Conservation (phyloP, 1,284 basidiomycete species). For the Trametes pubescens region DNA sequence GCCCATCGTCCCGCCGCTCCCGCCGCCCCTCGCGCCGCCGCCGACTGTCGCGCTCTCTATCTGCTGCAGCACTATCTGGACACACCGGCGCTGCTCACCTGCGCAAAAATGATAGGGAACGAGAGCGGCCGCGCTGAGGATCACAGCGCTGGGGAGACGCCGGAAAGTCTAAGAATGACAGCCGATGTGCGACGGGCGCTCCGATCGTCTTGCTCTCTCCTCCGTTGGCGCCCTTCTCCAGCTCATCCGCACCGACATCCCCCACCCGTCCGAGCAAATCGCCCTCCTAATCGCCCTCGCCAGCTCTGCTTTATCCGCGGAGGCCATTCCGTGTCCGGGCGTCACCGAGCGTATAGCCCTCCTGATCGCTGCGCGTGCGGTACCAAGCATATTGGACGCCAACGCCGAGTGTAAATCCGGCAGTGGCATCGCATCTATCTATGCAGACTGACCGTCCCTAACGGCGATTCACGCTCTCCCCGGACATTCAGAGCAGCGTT, state of each 20-base stretch:
- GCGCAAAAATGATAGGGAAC: not conserved
- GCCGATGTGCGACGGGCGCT: constrained; percentile 11
- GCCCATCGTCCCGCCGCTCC: constrained; percentile 6
- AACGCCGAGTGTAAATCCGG: too few species aligned
- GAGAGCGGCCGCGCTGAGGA: not conserved
- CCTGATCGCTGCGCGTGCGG: too few species aligned
- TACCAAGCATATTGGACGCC: too few species aligned
- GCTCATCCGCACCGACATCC: constrained; percentile 4
- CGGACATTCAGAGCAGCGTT: not conserved
- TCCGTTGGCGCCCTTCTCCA: not conserved
- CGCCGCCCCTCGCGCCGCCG: not conserved
- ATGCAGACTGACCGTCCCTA: too few species aligned
- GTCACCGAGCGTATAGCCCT: too few species aligned
- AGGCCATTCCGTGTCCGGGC: too few species aligned
- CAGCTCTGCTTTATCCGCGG: not conserved
- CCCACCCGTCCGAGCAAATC: too few species aligned
- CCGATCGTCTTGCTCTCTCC: constrained; percentile 7
- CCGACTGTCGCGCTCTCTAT: not conserved
- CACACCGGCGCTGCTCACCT: too few species aligned
- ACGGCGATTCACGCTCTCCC: not conserved
- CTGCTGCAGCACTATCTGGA: not conserved
- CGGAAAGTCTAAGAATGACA: constrained; percentile 14
- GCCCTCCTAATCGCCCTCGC: too few species aligned
- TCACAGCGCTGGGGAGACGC: not conserved
- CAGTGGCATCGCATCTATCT: too few species aligned